Base-by-base conservation (phyloP, 2,329 filamentous ascomycete genomes). In the Xylariaceae sp. region DNA sequence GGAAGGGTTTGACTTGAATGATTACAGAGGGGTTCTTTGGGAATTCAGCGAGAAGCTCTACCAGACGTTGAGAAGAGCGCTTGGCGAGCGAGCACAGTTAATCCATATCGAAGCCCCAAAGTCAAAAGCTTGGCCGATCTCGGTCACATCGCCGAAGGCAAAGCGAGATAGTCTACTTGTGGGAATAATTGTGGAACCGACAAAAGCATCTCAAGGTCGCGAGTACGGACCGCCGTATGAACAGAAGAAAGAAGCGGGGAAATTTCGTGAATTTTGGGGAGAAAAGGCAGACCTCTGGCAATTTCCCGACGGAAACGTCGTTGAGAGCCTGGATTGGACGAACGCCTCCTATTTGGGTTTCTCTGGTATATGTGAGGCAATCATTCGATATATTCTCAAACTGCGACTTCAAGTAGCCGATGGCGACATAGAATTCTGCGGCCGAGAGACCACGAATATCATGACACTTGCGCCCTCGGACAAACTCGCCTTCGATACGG, bases 281-380 rank as follows among this genome's bases (percentile, higher is more conserved):
- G 89, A 93, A 9, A 96, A 95, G 71, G 85, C 95, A 1, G 95
- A 99, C 72, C 80, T 99, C 44, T 86, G 95, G 62, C 89, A 95
- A 19, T 99, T 99, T 79, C 96, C 93, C 67, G 92, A 98, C 68
- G 95, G 95, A 20, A 93, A 89, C 65, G 97, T 99, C 63, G 81
- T 92, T 7, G 96, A 99, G 73, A 96, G 90, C 67, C 79, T 98
- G 26, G 88, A 96, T 19, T 99, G 95, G 95, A 80, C 80, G 2
- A 83, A 87, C 62, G 81, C 83, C 52, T 78, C 82, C 1, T 77
- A 85, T 1, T 77, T 81, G 2, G 72, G 76, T 29, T 71, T 68
- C 52, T 57, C 65, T 40, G 84, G 87, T 6, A 85, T 96, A 19
- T 84, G 91, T 50, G 84, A 91, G 67, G 91, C 96, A 63, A 95